phyloP scores from a whole-genome alignment of 805 yeast species.

The Lipomyces oligophaga region DNA sequence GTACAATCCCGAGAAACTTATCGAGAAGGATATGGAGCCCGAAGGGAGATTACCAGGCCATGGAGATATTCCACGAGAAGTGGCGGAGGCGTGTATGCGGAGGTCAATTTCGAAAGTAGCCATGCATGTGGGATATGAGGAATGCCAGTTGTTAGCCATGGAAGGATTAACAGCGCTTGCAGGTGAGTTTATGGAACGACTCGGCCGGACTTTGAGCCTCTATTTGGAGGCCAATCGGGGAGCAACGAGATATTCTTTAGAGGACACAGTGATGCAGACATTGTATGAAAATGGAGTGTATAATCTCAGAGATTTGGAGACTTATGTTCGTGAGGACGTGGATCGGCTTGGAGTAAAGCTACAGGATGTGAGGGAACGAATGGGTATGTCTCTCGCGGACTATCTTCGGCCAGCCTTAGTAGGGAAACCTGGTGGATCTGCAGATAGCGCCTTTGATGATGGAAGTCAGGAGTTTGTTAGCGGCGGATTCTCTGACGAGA shows the following conservation, averaged over 20 bases:
- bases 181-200: conserved; percentile 69
- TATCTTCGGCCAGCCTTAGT: conserved; percentile 68
- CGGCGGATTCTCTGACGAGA: conserved; percentile 89
- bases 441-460: conserved; percentile 78
- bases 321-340: conserved; percentile 69
- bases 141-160: conserved; percentile 71
- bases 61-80: conserved; percentile 51
- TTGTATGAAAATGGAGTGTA: conserved; percentile 82
- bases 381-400: conserved; percentile 71
- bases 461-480: conserved; percentile 90
- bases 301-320: conserved; percentile 69
- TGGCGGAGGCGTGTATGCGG: conserved; percentile 63
- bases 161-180: conserved; percentile 80
- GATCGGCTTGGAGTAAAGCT: conserved; percentile 66
- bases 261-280: conserved; percentile 56
- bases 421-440: conserved; percentile 49
- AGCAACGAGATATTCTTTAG: conserved; percentile 34
- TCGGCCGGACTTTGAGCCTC: conserved; percentile 64
- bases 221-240: conserved; percentile 58
- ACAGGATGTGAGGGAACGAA: conserved; percentile 59
- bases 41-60: conserved; percentile 70
- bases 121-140: conserved; percentile 91
- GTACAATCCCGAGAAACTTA: conserved; percentile 59
- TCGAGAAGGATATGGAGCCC: conserved; percentile 75
- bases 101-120: conserved; percentile 71